These are phyloP conservation scores for Pluteus cervinus DNA, from an alignment of 768 basidiomycete genomes.

Conservation along the genomic window DNA sequence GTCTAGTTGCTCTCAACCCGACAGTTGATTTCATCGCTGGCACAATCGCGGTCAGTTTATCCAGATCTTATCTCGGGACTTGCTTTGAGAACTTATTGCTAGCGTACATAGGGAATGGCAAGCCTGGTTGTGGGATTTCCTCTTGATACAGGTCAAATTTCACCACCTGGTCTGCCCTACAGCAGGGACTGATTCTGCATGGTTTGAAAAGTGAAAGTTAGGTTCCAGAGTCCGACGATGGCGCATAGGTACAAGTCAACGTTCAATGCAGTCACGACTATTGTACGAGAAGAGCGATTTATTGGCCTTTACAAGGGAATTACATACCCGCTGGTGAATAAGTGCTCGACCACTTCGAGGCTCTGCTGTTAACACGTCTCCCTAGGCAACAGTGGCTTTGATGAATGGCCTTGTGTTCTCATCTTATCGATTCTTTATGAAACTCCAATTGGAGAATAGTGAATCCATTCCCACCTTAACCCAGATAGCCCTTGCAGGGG, in stretches of 20 bases:
- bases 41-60: constrained; percentile 44
- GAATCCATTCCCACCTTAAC: constrained; percentile 52
- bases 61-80: background rate
- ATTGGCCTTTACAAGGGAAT: constrained; percentile 72
- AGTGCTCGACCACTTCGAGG: background rate
- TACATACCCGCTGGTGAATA: constrained; percentile 69
- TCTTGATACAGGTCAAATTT: constrained; percentile 49
- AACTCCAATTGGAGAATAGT: constrained; percentile 46
- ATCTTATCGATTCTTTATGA: constrained; percentile 76
- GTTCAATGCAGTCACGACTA: constrained; percentile 58
- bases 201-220: constrained; percentile 60
- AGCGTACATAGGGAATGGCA: constrained; percentile 43
- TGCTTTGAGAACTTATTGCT: background rate
- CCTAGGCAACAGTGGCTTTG: constrained; percentile 60
- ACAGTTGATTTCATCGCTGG: constrained; percentile 77
- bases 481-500: constrained; percentile 75
- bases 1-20: constrained; percentile 42
- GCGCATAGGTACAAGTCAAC: constrained; percentile 56
- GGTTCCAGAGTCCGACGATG: constrained; percentile 63
- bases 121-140: constrained; percentile 71
- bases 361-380: background rate
- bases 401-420: constrained; percentile 88
- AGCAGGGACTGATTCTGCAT: background rate
- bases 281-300: constrained; percentile 65
- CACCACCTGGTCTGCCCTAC: background rate